These are phyloP conservation scores for Crithidia fasciculata DNA, from an alignment of 208 protist genomes.

Conservation along the genomic window DNA sequence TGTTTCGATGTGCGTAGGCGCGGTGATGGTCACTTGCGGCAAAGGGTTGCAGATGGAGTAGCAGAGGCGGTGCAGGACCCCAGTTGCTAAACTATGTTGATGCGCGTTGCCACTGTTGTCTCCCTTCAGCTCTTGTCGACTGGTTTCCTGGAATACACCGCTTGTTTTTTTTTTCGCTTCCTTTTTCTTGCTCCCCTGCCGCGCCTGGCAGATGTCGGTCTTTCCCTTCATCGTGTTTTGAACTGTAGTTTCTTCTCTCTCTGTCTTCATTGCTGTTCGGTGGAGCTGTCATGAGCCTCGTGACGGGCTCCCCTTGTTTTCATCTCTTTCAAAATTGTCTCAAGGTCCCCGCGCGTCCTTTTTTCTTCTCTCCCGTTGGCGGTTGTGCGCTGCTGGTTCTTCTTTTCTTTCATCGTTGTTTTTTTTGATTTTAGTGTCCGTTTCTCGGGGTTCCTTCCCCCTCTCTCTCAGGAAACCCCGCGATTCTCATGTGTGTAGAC, in stretches of 20 bases:
- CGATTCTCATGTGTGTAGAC: neutral
- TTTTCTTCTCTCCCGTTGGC: conserved; percentile 8
- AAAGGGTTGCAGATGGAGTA: no score
- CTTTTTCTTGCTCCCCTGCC: conserved; percentile 1
- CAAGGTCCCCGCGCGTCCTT: neutral
- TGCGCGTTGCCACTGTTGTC: no score
- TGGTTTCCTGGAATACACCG: neutral
- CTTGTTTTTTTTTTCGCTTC: neutral
- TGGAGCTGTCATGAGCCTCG: neutral
- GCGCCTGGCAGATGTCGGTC: neutral
- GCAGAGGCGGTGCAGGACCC: no score
- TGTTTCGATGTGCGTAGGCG: no score
- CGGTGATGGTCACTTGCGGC: no score
- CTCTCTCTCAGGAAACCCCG: neutral
- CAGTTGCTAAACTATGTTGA: no score
- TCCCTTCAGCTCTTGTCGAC: neutral
- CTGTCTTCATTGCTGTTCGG: conserved; percentile 6
- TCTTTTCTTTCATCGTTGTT: conserved; percentile 12
- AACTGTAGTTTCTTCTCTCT: conserved; percentile 24
- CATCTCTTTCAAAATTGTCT: neutral
- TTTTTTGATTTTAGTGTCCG: neutral
- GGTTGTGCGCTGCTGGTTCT: neutral
- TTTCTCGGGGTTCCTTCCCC: neutral
- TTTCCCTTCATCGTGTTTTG: conserved; percentile 12
- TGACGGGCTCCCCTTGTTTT: conserved; percentile 3